Conservation (phyloP, 768 basidiomycete genomes). For the Mycena galericulata region DNA sequence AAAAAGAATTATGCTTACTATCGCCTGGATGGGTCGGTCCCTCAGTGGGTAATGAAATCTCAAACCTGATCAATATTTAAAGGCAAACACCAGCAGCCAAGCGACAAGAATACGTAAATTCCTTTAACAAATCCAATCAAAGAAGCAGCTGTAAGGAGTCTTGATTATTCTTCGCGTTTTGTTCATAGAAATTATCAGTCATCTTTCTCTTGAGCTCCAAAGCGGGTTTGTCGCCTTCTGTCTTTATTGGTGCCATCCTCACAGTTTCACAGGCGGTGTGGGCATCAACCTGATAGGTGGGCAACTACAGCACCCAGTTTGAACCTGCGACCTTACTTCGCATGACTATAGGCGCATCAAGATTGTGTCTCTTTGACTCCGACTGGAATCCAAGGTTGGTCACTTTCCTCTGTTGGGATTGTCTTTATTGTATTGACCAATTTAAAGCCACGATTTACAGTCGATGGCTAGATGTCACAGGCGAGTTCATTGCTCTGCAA, state of each 20-base stretch:
- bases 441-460: constrained; percentile 85
- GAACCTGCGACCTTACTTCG: not conserved
- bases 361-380: constrained; percentile 87
- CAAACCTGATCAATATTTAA: constrained; percentile 14
- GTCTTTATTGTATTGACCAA: not conserved
- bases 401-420: not conserved
- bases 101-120: constrained; percentile 88
- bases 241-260: not conserved
- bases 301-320: not conserved
- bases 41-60: not conserved
- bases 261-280: constrained; percentile 73
- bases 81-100: constrained; percentile 84
- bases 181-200: constrained; percentile 60
- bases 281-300: constrained; percentile 92
- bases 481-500: constrained; percentile 52
- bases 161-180: not conserved
- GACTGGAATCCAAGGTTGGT: constrained; percentile 93
- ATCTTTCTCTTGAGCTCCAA: constrained; percentile 95
- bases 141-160: constrained; percentile 75
- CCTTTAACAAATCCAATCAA: constrained; percentile 86
- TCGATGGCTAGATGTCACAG: constrained; percentile 98
- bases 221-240: constrained; percentile 58
- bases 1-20: constrained; percentile 80
- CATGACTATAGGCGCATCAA: constrained; percentile 70
- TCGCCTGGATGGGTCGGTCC: constrained; percentile 85